Base-by-base conservation (phyloP, 1,284 basidiomycete species). In the Taiwanofungus camphoratus region DNA sequence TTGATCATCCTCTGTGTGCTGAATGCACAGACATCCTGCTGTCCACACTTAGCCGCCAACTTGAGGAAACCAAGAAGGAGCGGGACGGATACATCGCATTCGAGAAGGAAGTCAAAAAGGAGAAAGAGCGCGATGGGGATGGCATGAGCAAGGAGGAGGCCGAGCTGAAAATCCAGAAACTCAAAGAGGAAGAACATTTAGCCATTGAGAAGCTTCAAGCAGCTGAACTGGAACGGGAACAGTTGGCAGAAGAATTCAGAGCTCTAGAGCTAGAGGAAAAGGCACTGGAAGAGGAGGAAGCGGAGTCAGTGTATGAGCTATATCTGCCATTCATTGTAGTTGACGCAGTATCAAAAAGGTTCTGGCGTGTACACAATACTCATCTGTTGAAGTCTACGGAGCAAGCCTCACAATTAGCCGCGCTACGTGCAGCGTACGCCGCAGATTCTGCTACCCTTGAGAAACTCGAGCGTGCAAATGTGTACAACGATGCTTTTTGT, bases 401-500 rank as follows among this genome's bases (percentile, higher is more conserved):
- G 46, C 82, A 92, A 58, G 66, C 73, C 23, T 74, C 82, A 15
- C 79, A 86, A 52, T 66, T 87, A 29, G 77, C 82, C 27, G 82
- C 86, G 4, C 66, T 92, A 24, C 71, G 80, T 21, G 82, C 87
- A 11, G 83, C 88, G 1, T 87, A 88, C 55, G 78, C 81, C 22
- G 76, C 82, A 12, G 87, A 89, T 58, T 74, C 83, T 16, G 75
- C 73, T 12, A 85, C 83, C 7, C 71, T 94, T 12, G 87, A 90
- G 53, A 85, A 92, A 56, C 74, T 99, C 6, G 88, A 95, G 58
- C 75, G 85, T 34, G 94, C 94, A 3, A 99, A 99, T 60, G 96
- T 99, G 21, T 99, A 97, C 68, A 95, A 95, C 52, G 96, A 99
- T 59, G 93, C 93, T 0, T 99, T 99, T 62, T 95, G 92, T 56